Evolutionary conservation across 1,139 yeast genomes (phyloP), one percentile per base, ranked within the genome.

Genomic region (Candida frijolesensis): DNA sequence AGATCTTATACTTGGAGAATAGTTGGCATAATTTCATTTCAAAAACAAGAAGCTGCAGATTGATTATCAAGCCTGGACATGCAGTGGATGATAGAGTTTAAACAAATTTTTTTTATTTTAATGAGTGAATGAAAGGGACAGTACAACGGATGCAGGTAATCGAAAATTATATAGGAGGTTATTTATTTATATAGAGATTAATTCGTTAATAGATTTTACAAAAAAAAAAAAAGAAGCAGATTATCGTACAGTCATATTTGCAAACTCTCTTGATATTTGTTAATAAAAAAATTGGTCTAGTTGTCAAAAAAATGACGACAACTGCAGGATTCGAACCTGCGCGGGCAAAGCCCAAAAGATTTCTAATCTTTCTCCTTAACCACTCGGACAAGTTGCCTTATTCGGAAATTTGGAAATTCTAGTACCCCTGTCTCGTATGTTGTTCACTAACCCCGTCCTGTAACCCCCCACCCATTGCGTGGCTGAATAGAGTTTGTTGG

Each of bases 301-400:
- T 19, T 19, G 22, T 12, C 19, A 56, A 64, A 67, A 66, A 66
- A 59, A 63, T 59, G 60, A 59, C 80, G 80, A 76, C 80, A 74
- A 71, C 80, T 74, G 79, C 80, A 76, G 80, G 80, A 75, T 67
- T 76, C 80, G 80, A 76, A 76, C 80, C 80, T 76, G 79, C 79
- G 80, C 79, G 80, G 80, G 80, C 80, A 71, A 61, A 76, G 79
- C 80, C 80, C 80, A 76, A 76, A 74, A 76, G 80, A 75, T 76
- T 76, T 76, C 80, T 70, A 76, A 74, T 76, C 80, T 76, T 74
- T 76, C 80, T 75, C 80, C 80, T 76, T 76, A 76, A 56, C 59
- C 59, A 54, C 59, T 56, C 54, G 54, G 56, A 51, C 56, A 53
- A 49, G 51, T 49, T 49, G 56, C 56, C 56, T 33, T n/a, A 33